Evolutionary conservation across 176 grass and related monocot species (phyloP), one percentile per base, ranked within the genome.

Genomic region (Carex scoparia): DNA sequence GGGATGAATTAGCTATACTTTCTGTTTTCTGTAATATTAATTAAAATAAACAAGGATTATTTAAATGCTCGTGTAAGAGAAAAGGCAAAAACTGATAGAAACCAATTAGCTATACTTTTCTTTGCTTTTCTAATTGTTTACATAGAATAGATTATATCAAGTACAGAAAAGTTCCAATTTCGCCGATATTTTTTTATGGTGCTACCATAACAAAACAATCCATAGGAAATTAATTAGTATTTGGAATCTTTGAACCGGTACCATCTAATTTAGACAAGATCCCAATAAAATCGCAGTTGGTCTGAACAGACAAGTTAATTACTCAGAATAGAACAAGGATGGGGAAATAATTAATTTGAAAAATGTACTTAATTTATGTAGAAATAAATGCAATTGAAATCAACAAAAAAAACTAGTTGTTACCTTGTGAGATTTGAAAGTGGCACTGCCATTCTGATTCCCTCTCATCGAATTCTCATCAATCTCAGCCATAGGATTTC

Each of bases 401-500:
- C 13, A 15, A 42, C 3, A 7, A 62, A 60, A 55, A 69, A 35
- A 23, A 23, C 23, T 23, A 23, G 49, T 77, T 66, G 69, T 51
- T 2, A 90, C 88, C 85, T 98, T 98, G 42, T 90, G 91, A 23
- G 74, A 46, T 57, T 88, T 94, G 84, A 40, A 70, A 11, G 55
- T 86, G 4, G 15, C 9, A 3, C 35, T 51, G 10, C 51, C 77
- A 69, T 70, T 86, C 48, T 81, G 85, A 48, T 60, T 75, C 18
- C 49, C 73, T 65, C 6, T 86, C 37, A 89, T 80, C 0, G 81
- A 11, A 65, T 98, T 98, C 73, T 91, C 91, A 33, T 98, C 91
- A 38, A 98, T 81, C 79, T 98, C 92, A 1, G 89, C n/a, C 92
- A 98, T 93, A 11, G 95, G 95, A 61, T 89, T 94, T 81, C 95